Evolutionary conservation across 371 early-diverging fungal species (phyloP).

Genomic region (Mortierella sp.): DNA sequence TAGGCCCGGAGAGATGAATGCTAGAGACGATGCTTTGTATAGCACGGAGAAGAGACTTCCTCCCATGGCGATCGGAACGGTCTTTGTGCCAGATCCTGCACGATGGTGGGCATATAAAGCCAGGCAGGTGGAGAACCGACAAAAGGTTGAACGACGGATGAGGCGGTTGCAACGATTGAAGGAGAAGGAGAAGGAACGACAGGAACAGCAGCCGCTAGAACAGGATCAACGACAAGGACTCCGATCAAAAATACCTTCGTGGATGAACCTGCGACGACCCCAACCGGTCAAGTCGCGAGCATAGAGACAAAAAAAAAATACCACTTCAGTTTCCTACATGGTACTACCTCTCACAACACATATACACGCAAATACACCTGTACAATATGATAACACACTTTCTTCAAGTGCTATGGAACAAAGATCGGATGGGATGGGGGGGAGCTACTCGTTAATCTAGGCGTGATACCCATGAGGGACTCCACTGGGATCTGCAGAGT

Average conservation of each 20-base stretch:
- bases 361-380: too few relatives aligned
- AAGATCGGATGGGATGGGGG: too few relatives aligned
- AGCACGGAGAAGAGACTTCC: conserved; percentile 38
- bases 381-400: too few relatives aligned
- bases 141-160: conserved; percentile 30
- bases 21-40: conserved; percentile 29
- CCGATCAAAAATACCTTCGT: too few relatives aligned
- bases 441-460: too few relatives aligned
- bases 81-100: conserved; percentile 53
- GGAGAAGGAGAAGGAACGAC: neutral
- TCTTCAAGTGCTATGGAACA: too few relatives aligned
- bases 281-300: conserved; percentile 19
- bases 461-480: too few relatives aligned
- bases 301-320: neutral
- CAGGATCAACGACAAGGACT: neutral
- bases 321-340: too few relatives aligned
- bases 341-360: too few relatives aligned
- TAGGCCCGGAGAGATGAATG: neutral
- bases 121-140: conserved; percentile 33
- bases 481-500: too few relatives aligned
- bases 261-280: neutral
- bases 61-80: conserved; percentile 52
- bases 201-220: neutral
- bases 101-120: conserved; percentile 55
- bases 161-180: conserved; percentile 7